Evolutionary conservation across 1,139 yeast genomes (phyloP).

Genomic region (Petasospora rhodanensis): DNA sequence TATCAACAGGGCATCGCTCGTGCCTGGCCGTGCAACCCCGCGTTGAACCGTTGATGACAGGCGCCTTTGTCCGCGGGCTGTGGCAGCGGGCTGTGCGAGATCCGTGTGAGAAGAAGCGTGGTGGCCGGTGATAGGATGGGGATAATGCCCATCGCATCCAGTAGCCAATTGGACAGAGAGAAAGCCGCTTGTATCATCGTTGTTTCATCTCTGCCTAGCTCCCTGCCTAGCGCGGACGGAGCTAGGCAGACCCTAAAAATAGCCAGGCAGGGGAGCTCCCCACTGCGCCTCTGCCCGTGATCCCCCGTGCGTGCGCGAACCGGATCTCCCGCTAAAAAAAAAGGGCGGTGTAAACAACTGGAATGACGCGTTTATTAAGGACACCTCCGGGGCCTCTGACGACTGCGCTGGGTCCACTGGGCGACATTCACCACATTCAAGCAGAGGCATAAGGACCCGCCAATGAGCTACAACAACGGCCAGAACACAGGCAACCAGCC

Average conservation of each 20-base stretch:
- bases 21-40: no score
- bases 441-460: not conserved
- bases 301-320: conserved; percentile 3
- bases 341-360: conserved; percentile 5
- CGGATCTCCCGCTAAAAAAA: not conserved
- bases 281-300: no score
- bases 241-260: conserved; percentile 1
- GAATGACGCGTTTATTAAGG: conserved; percentile 5
- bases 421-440: not conserved
- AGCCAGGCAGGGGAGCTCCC: conserved; percentile 2
- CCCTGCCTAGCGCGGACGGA: not conserved
- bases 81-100: no score
- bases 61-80: no score
- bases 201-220: not conserved
- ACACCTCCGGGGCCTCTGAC: not conserved
- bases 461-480: conserved; percentile 15
- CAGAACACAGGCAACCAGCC: conserved; percentile 1
- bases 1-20: no score
- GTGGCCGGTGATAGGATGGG: no score
- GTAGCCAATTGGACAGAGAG: no score
- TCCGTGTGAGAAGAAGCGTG: no score
- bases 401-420: not conserved
- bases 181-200: not conserved
- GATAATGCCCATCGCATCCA: no score
- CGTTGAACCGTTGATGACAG: no score